phyloP scores from a whole-genome alignment of 2,329 filamentous ascomycete species.

The Fusarium sororula region DNA sequence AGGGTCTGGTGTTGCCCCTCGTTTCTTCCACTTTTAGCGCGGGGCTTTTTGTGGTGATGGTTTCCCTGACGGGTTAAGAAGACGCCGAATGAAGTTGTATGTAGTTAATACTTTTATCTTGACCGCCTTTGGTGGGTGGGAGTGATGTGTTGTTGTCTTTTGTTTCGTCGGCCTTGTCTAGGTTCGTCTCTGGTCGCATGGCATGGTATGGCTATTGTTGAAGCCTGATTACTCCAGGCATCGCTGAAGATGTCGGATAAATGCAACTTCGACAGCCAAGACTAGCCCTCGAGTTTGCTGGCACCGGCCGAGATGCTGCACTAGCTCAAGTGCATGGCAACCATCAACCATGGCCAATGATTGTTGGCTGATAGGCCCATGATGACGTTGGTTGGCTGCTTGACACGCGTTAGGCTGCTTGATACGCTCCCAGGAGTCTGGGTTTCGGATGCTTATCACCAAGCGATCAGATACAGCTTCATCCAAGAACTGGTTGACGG shows the following conservation, averaged over 20 bases:
- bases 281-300: slow-evolving; percentile 5
- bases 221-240: neutral
- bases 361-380: neutral
- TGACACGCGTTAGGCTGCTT: neutral
- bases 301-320: slow-evolving; percentile 11
- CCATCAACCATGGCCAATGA: slow-evolving; percentile 6
- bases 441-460: neutral
- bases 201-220: neutral
- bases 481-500: neutral
- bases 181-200: neutral
- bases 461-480: neutral
- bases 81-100: neutral
- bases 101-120: neutral
- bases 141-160: neutral
- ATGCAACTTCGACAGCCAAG: slow-evolving; percentile 17
- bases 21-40: slow-evolving; percentile 34
- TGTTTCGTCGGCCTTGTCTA: neutral
- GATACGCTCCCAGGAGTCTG: neutral
- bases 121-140: neutral
- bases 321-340: slow-evolving; percentile 7
- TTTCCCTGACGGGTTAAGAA: slow-evolving; percentile 17
- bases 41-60: slow-evolving; percentile 33
- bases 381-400: slow-evolving; percentile 14
- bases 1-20: slow-evolving; percentile 34
- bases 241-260: slow-evolving; percentile 13